Percentiles rank a stretch among this genome's conserved stretches.
Evolutionary conservation across 805 yeast species (phyloP).

Genomic region (Candida xyloterini): DNA sequence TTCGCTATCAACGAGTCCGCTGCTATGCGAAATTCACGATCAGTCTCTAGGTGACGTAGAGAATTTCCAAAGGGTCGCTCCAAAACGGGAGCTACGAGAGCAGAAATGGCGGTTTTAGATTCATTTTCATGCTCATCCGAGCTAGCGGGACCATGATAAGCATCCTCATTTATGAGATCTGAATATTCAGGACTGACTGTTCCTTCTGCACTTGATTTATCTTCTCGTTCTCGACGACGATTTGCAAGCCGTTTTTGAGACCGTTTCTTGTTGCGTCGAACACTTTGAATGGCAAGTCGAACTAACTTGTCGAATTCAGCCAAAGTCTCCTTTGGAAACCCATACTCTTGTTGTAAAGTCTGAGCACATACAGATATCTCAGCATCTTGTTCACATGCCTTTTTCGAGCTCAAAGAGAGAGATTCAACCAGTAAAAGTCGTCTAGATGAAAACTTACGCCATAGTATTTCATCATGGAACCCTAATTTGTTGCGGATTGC

Average conservation of each 20-base stretch:
- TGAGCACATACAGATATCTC: conserved; percentile 78
- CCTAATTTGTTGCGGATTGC: conserved; percentile 57
- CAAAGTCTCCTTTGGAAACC: conserved; percentile 54
- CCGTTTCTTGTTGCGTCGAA: conserved; percentile 80
- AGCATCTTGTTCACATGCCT: conserved; percentile 91
- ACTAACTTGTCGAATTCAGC: conserved; percentile 86
- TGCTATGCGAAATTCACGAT: conserved; percentile 27
- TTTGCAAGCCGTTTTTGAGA: conserved; percentile 41
- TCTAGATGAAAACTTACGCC: conserved; percentile 91
- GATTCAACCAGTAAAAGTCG: conserved; percentile 86
- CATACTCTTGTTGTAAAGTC: conserved; percentile 72
- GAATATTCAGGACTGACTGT: conserved; percentile 23
- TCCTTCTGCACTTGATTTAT: conserved; percentile 27
- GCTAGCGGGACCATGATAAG: conserved; percentile 1
- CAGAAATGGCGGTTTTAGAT: conserved; percentile 46
- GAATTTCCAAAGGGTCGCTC: conserved; percentile 24
- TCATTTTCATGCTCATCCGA: conserved; percentile 20
- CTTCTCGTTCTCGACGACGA: conserved; percentile 12
- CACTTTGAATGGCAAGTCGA: conserved; percentile 91
- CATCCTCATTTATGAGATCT: conserved; percentile 20
- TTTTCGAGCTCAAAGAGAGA: conserved; percentile 52
- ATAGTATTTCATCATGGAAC: conserved; percentile 75
- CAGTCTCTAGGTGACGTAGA: conserved; percentile 23
- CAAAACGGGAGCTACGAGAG: conserved; percentile 41
- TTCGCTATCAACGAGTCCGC: conserved; percentile 36